Base-by-base conservation (phyloP, 1,139 yeast genomes). In the Yamadazyma siamensis region DNA sequence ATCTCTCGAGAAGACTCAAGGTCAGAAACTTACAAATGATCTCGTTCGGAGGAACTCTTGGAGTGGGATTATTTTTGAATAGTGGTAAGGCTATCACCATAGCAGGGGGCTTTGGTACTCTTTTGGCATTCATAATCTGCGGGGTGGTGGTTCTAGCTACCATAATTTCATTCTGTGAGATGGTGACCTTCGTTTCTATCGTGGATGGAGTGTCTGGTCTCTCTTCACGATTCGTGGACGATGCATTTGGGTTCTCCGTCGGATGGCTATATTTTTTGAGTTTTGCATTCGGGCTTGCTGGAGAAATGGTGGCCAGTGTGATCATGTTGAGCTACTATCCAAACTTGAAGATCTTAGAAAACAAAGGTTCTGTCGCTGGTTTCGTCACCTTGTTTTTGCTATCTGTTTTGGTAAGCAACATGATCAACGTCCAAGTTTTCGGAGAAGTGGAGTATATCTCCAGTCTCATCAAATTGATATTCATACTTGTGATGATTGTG, bases 91-190 rank as follows among this genome's bases (percentile, higher is more conserved):
- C 88, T 1, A 68, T 87, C 31, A 71, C 81, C 16, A 77, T 79
- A 13, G 82, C 89, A 3, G 96, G 96, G 3, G 95, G 95, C 0
- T 61, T 86, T 34, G 95, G 95, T 0, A 75, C 88, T 2, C 53
- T 85, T 7, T 48, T 87, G 3, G 94, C 95, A 2, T 86, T 78
- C 48, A 38, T 70, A 0, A 57, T 85, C 8, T 74, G 86, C 23
- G 94, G 94, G 0, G 48, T 75, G 1, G 66, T 86, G 11, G 88
- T 84, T 0, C 54, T 80, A 25, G 72, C 82, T 3, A 78, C 94
- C 2, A 75, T 85, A 70, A 60, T 80, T 15, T 77, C 89, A 4
- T 80, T 85, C 50, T 85, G 94, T 38, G 96, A 87, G 56, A 82
- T 87, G 83, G 87, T 85, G 8, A 83, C 95, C 0, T 66, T 86